Percentiles rank a stretch among this genome's conserved stretches.
These are phyloP conservation scores for Vaucheria bursata DNA, from an alignment of 352 stramenopile species.

Conservation along the genomic window DNA sequence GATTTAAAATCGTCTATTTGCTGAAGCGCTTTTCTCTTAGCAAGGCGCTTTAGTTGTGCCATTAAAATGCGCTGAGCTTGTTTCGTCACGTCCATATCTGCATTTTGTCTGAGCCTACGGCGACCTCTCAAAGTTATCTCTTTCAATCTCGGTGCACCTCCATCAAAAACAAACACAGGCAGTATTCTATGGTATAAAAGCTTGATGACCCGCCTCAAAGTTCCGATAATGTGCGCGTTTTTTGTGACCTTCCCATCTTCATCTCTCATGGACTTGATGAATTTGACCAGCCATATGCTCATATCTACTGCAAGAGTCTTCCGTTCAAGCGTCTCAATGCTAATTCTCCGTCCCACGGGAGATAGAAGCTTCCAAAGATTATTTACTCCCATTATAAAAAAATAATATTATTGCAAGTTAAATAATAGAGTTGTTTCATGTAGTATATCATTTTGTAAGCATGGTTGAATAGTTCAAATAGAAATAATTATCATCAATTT, in stretches of 20 bases:
- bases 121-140: constrained; percentile 56
- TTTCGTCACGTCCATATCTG: constrained; percentile 70
- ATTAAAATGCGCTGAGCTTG: constrained; percentile 86
- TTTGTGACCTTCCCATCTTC: constrained; percentile 81
- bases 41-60: constrained; percentile 68
- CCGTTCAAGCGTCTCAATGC: constrained; percentile 91
- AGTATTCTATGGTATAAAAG: constrained; percentile 88
- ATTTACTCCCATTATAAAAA: constrained; percentile 86
- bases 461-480: background rate
- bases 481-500: background rate
- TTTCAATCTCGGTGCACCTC: constrained; percentile 92
- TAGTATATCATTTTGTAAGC: too few species aligned
- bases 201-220: constrained; percentile 76
- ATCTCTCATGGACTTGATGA: constrained; percentile 95
- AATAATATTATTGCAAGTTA: background rate
- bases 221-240: constrained; percentile 88
- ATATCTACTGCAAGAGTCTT: constrained; percentile 93
- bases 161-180: constrained; percentile 98
- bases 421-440: too few species aligned
- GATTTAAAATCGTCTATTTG: too few species aligned
- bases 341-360: constrained; percentile 86
- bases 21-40: too few species aligned
- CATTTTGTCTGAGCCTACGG: constrained; percentile 40
- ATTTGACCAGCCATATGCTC: constrained; percentile 98
- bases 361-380: constrained; percentile 94